Base-by-base conservation (phyloP, 2,329 filamentous ascomycete genomes). In the Zelopaecilomyces penicillatus region DNA sequence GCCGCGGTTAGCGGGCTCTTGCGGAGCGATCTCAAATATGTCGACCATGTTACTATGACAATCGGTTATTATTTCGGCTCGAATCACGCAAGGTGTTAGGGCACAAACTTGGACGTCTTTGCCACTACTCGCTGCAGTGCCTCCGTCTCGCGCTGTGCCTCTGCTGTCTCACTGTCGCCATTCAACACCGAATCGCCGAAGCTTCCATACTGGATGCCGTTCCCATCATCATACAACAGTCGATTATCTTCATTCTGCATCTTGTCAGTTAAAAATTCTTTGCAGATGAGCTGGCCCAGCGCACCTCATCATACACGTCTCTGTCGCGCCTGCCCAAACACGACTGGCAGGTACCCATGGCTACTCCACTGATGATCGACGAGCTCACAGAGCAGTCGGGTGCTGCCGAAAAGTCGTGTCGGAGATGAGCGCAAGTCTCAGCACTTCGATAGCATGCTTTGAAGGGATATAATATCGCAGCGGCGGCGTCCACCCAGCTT, bases 21-120 rank as follows among this genome's bases (percentile, higher is more conserved):
- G 71, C 26, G 77, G 76, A 32, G 75, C 72, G 56, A 82, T 80
- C 50, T 82, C 78, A 63, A 82, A 83, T 39, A 83, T 77, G 57
- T 83, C 80, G 48, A 83, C 78, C 65, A 83, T 76, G 55, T 82
- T 81, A 55, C 80, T 83, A 56, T 19, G 41, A 50, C 39, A 43
- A 30, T 29, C n/a, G 34, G 55, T 46, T 38, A 48, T 30, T 34
- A 5, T 7, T 37, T 30, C 19, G 26, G 34, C 11, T n/a, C 4
- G 31, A 36, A 30, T 28, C n/a, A 37, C 12, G 30, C 30, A 9
- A 26, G 30, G 28, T 30, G 30, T 19, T 28, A n/a, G 28, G 33
- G 26, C 3, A 57, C 71, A 51, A 68, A 83, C 80, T 81, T 78
- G 39, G 80, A 81, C 40, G 80, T 83, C 51, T 75, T 75, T 38